Conservation (phyloP, 2,329 filamentous ascomycete genomes). For the Orbilia javanica region DNA sequence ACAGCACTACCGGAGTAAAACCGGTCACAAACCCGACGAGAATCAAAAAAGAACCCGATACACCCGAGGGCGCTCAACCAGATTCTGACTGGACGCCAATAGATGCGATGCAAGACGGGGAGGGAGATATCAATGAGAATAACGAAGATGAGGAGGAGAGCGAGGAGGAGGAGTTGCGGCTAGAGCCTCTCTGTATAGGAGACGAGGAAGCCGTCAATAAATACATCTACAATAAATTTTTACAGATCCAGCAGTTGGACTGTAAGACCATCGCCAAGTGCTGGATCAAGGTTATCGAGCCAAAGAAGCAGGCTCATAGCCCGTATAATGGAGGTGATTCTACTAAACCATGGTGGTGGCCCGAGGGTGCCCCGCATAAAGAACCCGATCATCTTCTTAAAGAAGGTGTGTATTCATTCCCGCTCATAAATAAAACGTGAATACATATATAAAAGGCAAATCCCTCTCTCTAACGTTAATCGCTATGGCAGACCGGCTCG, state of each 20-base stretch:
- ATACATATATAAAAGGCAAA: not conserved
- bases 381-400: conserved; percentile 81
- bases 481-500: not conserved
- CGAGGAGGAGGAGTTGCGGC: conserved; percentile 57
- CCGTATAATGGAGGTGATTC: conserved; percentile 77
- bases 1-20: not conserved
- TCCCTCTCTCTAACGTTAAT: not conserved
- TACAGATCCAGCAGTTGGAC: conserved; percentile 76
- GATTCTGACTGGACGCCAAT: not conserved
- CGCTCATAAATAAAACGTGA: not conserved
- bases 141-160: conserved; percentile 31
- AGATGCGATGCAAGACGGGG: not conserved
- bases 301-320: conserved; percentile 81
- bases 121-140: not conserved
- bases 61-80: not conserved
- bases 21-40: not conserved
- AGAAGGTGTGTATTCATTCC: conserved; percentile 69
- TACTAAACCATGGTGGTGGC: conserved; percentile 77
- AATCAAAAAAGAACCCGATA: conserved; percentile 4
- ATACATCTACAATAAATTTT: conserved; percentile 74
- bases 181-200: conserved; percentile 68
- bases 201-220: conserved; percentile 71
- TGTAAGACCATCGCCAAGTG: conserved; percentile 80
- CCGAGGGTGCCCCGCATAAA: conserved; percentile 74
- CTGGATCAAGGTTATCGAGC: conserved; percentile 80